Evolutionary conservation across 495 filamentous ascomycete genomes (phyloP).

Genomic region (Xylaria acuta): DNA sequence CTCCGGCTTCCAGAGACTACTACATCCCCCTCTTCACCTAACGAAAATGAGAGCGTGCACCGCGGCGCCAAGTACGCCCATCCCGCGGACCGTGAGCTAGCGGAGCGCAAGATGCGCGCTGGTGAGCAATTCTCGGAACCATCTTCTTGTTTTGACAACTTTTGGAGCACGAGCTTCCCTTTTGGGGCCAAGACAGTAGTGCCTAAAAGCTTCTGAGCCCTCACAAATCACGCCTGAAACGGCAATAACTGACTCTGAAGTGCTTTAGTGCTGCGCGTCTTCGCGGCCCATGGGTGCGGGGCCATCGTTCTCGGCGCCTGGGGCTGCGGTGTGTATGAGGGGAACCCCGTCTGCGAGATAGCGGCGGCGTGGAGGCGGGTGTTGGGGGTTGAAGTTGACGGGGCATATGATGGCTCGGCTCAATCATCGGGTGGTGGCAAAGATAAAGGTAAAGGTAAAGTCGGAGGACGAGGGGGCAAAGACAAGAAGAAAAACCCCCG

Average conservation of each 20-base stretch:
- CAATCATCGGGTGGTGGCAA: not conserved
- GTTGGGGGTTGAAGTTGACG: conserved; percentile 43
- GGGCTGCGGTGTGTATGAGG: conserved; percentile 69
- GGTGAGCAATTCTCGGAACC: too few species aligned
- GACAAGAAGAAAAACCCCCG: not conserved
- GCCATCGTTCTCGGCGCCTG: conserved; percentile 69
- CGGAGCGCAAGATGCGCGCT: conserved; percentile 64
- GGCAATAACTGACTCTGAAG: too few species aligned
- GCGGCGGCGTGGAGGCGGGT: conserved; percentile 65
- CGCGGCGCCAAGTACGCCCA: conserved; percentile 24
- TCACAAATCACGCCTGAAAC: too few species aligned
- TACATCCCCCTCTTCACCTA: not conserved
- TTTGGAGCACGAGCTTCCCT: too few species aligned
- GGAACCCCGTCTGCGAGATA: conserved; percentile 67
- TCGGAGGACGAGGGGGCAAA: not conserved
- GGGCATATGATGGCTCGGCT: not conserved
- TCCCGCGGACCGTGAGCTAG: conserved; percentile 54
- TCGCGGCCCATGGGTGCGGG: conserved; percentile 55
- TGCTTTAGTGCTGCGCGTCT: conserved; percentile 64
- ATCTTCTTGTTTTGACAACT: too few species aligned
- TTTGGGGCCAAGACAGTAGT: too few species aligned
- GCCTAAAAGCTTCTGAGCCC: too few species aligned
- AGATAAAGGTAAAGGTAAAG: not conserved
- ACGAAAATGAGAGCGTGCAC: not conserved
- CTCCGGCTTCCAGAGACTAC: conserved; percentile 50